These are phyloP conservation scores for Benincasa hispida DNA, from an alignment of 306 rosid species.

Conservation along the genomic window DNA sequence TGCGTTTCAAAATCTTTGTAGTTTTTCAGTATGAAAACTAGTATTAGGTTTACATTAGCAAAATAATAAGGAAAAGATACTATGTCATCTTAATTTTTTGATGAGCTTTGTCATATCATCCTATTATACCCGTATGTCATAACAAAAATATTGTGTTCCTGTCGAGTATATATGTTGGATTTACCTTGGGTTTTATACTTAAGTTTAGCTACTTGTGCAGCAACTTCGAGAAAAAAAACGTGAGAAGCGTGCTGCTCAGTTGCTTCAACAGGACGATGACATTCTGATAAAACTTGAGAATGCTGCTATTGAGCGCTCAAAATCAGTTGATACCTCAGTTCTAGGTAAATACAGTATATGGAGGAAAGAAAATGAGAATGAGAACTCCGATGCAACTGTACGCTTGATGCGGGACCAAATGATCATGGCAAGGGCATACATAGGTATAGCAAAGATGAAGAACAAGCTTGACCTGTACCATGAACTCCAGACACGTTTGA, in stretches of 20 bases:
- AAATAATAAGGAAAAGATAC: neutral
- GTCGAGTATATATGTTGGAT: neutral
- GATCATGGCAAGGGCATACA: conserved; percentile 84
- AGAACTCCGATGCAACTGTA: conserved; percentile 65
- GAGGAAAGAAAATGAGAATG: conserved; percentile 92
- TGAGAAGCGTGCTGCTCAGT: conserved; percentile 60
- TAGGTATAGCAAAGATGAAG: conserved; percentile 75
- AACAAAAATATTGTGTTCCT: neutral
- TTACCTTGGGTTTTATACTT: neutral
- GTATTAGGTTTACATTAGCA: neutral
- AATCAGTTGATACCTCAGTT: conserved; percentile 76
- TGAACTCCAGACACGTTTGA: conserved; percentile 47
- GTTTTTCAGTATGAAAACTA: neutral
- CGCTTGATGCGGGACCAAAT: conserved; percentile 91
- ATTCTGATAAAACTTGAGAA: conserved; percentile 62
- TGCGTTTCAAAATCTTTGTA: neutral
- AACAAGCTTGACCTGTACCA: conserved; percentile 46
- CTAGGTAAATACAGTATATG: conserved; percentile 91
- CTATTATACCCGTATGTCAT: neutral
- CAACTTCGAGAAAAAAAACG: conserved; percentile 55
- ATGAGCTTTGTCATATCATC: neutral
- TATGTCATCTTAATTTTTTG: neutral
- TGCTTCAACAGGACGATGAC: conserved; percentile 49
- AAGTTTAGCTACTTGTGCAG: conserved; percentile 32
- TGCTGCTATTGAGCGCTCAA: conserved; percentile 80